Base-by-base conservation (phyloP, 805 yeast genomes). In the Kodamaea kakaduensis region DNA sequence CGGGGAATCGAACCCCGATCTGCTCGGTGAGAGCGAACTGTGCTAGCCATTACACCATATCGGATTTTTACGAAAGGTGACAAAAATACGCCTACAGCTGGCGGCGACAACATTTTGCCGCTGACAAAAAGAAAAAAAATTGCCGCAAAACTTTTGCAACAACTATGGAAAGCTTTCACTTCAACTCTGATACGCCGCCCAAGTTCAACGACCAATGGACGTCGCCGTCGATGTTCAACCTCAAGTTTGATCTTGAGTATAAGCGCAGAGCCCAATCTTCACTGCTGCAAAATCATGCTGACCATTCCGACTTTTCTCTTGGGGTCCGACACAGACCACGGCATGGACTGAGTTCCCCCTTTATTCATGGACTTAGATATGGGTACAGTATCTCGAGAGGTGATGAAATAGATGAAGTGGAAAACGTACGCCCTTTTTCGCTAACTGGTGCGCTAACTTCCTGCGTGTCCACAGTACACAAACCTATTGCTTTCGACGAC, bases 1-100 rank as follows among this genome's bases (percentile, higher is more conserved):
- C 85, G 81, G 84, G 84, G 84, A 77, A 82, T 78, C 83, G 84
- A 78, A 78, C 84, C 84, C 84, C 81, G 80, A 77, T 71, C 66
- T 78, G 81, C 83, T 75, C 83, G 82, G 84, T 78, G 83, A 78
- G 77, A 78, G 83, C 82, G 82, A 75, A 75, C 81, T 81, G 78
- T 78, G 82, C 77, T 78, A 77, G 78, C 83, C 84, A 81, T 77
- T 78, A 78, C 83, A 78, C 84, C 75, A 78, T 72, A 77, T 76
- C 83, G 83, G 82, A 77, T 26, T 4, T 10, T 12, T 13, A 14
- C 14, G 12, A 17, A 14, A n/a, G 14, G 17, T 13, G 6, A 27
- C 21, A 18, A 5, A 6, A 25, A 13, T 7, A 7, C n/a, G 7
- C 17, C 6, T 25, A 15, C 7, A 5, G 8, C 25, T 10, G 6